Conservation (phyloP, 2,329 filamentous ascomycete species). For the Fusarium cicatricum region DNA sequence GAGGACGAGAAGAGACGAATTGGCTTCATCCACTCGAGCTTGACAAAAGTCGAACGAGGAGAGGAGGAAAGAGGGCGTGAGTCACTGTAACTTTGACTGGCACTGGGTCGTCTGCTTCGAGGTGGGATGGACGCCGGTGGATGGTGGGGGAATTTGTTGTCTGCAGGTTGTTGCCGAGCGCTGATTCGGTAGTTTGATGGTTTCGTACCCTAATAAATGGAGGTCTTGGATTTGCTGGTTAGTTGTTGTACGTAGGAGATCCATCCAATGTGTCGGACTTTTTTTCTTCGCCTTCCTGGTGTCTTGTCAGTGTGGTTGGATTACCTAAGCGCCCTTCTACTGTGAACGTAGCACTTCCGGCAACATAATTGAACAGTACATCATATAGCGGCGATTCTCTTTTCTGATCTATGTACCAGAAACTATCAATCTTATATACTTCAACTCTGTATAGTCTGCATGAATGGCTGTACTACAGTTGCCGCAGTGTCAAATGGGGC, state of each 20-base stretch:
- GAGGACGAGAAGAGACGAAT: slow-evolving; percentile 37
- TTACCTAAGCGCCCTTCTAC: too few species aligned
- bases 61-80: slow-evolving; percentile 36
- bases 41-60: slow-evolving; percentile 21
- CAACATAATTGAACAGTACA: too few species aligned
- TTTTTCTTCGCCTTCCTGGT: slow-evolving; percentile 6
- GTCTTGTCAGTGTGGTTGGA: too few species aligned
- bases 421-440: too few species aligned
- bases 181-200: slow-evolving; percentile 37
- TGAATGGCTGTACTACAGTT: too few species aligned
- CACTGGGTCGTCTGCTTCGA: slow-evolving; percentile 17
- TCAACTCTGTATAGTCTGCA: too few species aligned
- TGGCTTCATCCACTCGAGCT: slow-evolving; percentile 43
- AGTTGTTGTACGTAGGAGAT: too few species aligned
- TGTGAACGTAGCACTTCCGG: too few species aligned
- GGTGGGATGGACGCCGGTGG: slow-evolving; percentile 26
- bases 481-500: too few species aligned
- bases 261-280: slow-evolving; percentile 8
- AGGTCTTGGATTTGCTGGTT: neutral
- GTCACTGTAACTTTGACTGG: slow-evolving; percentile 29
- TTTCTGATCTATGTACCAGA: too few species aligned
- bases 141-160: slow-evolving; percentile 38
- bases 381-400: too few species aligned
- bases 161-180: slow-evolving; percentile 25
- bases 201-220: slow-evolving; percentile 36